Percentiles rank a stretch among this genome's conserved stretches.
phyloP scores from a whole-genome alignment of 2,329 filamentous ascomycete genomes.

The Aureobasidium uvarum region DNA sequence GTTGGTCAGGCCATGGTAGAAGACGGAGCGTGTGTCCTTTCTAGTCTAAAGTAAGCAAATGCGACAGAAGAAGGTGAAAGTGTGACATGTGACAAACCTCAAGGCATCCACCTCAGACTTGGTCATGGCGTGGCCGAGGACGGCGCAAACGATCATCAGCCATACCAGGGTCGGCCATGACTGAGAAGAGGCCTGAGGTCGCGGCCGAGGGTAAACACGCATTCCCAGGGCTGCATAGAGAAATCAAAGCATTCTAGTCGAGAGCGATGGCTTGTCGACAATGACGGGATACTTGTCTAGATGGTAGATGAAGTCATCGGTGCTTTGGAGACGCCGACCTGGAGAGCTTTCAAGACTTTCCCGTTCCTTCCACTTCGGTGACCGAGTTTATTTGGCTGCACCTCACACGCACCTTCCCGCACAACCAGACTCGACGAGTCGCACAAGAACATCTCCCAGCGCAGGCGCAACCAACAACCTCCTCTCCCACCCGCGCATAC shows the following conservation, averaged over 20 bases:
- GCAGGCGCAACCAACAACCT: neutral
- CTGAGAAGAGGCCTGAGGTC: neutral
- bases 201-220: constrained; percentile 18
- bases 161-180: constrained; percentile 12
- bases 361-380: constrained; percentile 4
- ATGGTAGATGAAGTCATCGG: constrained; percentile 6
- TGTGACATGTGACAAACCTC: constrained; percentile 34
- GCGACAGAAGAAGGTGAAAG: neutral
- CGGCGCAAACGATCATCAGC: constrained; percentile 28
- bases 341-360: constrained; percentile 19
- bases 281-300: neutral
- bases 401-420: neutral
- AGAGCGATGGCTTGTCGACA: neutral
- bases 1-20: constrained; percentile 95
- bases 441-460: neutral
- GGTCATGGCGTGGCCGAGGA: constrained; percentile 45
- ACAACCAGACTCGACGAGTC: constrained; percentile 6
- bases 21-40: constrained; percentile 64
- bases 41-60: constrained; percentile 31
- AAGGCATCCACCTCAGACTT: constrained; percentile 44
- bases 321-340: constrained; percentile 16
- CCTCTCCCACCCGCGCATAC: neutral
- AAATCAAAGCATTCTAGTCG: constrained; percentile 33
- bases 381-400: neutral
- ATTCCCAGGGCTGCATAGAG: constrained; percentile 21